phyloP scores from a whole-genome alignment of 371 early-diverging fungal genomes.

The Mortierella sp. region DNA sequence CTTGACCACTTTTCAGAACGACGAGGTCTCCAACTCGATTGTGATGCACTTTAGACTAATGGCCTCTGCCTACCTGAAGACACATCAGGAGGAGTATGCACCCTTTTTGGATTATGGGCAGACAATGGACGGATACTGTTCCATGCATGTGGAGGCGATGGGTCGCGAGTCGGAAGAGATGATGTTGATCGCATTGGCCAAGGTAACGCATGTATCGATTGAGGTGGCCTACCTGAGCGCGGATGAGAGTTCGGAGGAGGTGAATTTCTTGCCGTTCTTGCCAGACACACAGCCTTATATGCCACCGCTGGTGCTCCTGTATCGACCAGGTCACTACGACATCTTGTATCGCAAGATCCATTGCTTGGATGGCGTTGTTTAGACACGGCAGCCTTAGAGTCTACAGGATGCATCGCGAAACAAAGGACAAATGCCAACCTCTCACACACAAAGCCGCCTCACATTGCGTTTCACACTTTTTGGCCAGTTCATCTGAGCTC shows the following conservation, averaged over 20 bases:
- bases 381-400: background rate
- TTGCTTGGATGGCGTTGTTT: conserved; percentile 50
- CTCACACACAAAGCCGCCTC: too few relatives aligned
- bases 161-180: conserved; percentile 79
- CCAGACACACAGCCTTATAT: conserved; percentile 35
- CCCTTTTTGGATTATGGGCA: conserved; percentile 72
- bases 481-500: too few relatives aligned
- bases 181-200: conserved; percentile 72
- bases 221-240: conserved; percentile 76
- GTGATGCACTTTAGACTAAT: conserved; percentile 75
- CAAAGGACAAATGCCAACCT: too few relatives aligned
- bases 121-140: conserved; percentile 74
- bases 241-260: conserved; percentile 55
- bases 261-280: conserved; percentile 55
- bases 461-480: too few relatives aligned
- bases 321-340: conserved; percentile 73
- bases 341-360: conserved; percentile 64
- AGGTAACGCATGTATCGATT: conserved; percentile 65
- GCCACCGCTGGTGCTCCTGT: conserved; percentile 55
- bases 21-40: conserved; percentile 73
- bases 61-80: conserved; percentile 73
- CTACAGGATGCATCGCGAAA: background rate
- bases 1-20: conserved; percentile 65
- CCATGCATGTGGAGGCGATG: conserved; percentile 75
- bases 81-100: conserved; percentile 71